Evolutionary conservation across 495 filamentous ascomycete genomes (phyloP).

Genomic region (Hyaloscypha hepaticicola): DNA sequence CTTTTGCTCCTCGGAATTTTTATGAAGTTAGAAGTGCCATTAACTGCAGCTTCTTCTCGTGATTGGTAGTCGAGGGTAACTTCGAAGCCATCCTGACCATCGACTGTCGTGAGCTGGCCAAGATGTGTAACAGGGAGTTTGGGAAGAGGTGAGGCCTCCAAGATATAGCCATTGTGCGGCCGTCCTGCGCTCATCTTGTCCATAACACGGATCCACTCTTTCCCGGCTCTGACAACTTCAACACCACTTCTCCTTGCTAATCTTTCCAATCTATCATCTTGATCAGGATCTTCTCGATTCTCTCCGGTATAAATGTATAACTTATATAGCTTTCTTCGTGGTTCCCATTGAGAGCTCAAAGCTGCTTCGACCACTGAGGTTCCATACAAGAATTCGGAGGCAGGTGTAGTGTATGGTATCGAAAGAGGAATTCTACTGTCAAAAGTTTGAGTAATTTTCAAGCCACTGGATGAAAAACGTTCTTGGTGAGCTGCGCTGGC

Average conservation of each 20-base stretch:
- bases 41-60: constrained; percentile 67
- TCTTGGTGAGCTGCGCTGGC: not conserved
- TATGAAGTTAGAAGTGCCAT: constrained; percentile 51
- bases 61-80: constrained; percentile 67
- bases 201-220: constrained; percentile 61
- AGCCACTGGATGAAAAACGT: not conserved
- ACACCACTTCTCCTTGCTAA: constrained; percentile 60
- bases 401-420: constrained; percentile 78
- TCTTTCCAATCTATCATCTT: constrained; percentile 49
- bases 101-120: constrained; percentile 41
- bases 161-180: constrained; percentile 87
- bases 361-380: constrained; percentile 79
- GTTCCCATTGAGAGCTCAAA: constrained; percentile 48
- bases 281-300: constrained; percentile 38
- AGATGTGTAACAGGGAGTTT: constrained; percentile 66
- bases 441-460: not conserved
- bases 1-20: constrained; percentile 37
- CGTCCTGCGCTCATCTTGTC: constrained; percentile 81
- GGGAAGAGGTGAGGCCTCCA: constrained; percentile 84
- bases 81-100: constrained; percentile 45
- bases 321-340: constrained; percentile 73
- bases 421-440: constrained; percentile 45
- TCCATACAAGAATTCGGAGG: constrained; percentile 91
- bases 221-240: constrained; percentile 49
- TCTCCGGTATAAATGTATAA: constrained; percentile 71